These are phyloP conservation scores for Sisymbrium irio DNA, from an alignment of 345 rosid genomes.

Conservation along the genomic window DNA sequence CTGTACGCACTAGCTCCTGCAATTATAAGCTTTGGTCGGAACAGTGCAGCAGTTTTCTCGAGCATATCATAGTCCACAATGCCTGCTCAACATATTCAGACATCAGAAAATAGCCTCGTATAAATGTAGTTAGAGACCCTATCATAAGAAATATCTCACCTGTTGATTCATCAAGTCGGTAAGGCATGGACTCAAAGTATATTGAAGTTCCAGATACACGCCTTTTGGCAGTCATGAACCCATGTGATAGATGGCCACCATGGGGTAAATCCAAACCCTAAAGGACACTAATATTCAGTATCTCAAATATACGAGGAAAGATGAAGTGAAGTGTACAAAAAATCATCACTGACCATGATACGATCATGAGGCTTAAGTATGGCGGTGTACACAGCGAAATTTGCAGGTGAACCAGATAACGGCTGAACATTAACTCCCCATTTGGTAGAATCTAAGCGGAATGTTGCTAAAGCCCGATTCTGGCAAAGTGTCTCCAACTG, in stretches of 20 bases:
- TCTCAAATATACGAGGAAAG: constrained; percentile 2
- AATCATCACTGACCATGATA: constrained; percentile 54
- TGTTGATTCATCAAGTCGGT: constrained; percentile 85
- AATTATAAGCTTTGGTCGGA: constrained; percentile 90
- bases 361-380: constrained; percentile 85
- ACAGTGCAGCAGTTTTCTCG: constrained; percentile 77
- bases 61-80: constrained; percentile 91
- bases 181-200: constrained; percentile 95
- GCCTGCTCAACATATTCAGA: constrained; percentile 44
- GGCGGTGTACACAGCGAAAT: constrained; percentile 94
- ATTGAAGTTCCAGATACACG: constrained; percentile 93
- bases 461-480: constrained; percentile 75
- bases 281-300: not conserved
- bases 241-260: constrained; percentile 94
- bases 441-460: constrained; percentile 61
- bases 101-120: constrained; percentile 8
- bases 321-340: not conserved
- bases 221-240: constrained; percentile 92
- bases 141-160: constrained; percentile 40
- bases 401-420: constrained; percentile 95
- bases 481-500: constrained; percentile 90
- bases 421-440: constrained; percentile 99
- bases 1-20: constrained; percentile 98
- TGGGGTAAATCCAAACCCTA: constrained; percentile 94
- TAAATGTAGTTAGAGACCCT: not conserved